phyloP scores from a whole-genome alignment of 2,329 filamentous ascomycete genomes.

The Aspergillus brasiliensis region DNA sequence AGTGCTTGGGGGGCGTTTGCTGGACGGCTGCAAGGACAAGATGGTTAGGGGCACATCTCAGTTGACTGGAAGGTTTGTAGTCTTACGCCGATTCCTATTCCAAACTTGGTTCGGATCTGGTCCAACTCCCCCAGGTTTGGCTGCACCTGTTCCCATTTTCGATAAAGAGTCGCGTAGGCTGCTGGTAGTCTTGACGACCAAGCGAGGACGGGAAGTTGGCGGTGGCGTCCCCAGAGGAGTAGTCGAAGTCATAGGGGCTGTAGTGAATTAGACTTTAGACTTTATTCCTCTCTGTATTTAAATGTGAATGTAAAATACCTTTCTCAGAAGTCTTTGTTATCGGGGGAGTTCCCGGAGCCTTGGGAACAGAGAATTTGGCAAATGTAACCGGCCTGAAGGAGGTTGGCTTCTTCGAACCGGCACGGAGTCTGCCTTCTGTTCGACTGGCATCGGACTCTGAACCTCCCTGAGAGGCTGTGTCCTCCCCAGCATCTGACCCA shows the following conservation, averaged over 20 bases:
- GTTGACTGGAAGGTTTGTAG: background rate
- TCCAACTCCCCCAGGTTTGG: conserved; percentile 51
- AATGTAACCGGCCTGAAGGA: conserved; percentile 68
- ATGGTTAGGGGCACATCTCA: conserved; percentile 21
- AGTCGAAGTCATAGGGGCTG: conserved; percentile 41
- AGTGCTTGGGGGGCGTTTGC: conserved; percentile 62
- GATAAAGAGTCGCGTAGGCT: conserved; percentile 54
- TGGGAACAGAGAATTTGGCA: conserved; percentile 66
- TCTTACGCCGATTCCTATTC: conserved; percentile 67
- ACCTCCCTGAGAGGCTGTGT: conserved; percentile 49
- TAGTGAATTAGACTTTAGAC: conserved; percentile 18
- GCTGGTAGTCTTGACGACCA: conserved; percentile 64
- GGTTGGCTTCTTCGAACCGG: conserved; percentile 61
- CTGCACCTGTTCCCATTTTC: conserved; percentile 50
- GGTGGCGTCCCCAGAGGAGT: conserved; percentile 43
- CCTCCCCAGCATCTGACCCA: conserved; percentile 41
- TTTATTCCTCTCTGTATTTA: background rate
- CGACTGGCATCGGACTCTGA: conserved; percentile 67
- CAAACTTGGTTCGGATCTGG: conserved; percentile 69
- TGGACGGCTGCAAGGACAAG: conserved; percentile 47
- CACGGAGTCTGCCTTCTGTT: conserved; percentile 52
- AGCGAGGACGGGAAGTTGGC: conserved; percentile 57
- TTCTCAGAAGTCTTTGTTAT: conserved; percentile 58
- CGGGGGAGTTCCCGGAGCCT: conserved; percentile 58
- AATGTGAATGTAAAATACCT: conserved; percentile 39